phyloP scores from a whole-genome alignment of 179 eudicot genomes.

The Pouteria campechiana region DNA sequence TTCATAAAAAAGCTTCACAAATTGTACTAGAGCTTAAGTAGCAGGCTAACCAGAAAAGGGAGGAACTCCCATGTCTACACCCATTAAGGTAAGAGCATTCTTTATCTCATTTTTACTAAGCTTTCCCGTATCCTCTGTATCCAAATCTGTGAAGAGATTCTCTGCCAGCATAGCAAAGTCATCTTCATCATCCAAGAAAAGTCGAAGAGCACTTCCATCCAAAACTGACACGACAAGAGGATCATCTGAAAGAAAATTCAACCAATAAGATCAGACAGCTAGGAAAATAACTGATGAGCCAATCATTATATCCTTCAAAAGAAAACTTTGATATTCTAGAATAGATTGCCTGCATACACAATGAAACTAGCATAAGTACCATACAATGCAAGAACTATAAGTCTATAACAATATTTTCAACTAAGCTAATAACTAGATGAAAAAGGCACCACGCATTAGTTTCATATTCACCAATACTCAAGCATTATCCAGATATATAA shows the following conservation, averaged over 20 bases:
- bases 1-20: too few relatives aligned
- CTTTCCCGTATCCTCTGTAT: conserved; percentile 55
- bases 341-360: too few relatives aligned
- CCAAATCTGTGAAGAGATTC: conserved; percentile 63
- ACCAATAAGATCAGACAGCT: too few relatives aligned
- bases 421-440: too few relatives aligned
- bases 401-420: too few relatives aligned
- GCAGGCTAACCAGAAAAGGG: conserved; percentile 42
- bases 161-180: conserved; percentile 78
- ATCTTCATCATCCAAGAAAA: conserved; percentile 68
- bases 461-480: too few relatives aligned
- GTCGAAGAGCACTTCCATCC: conserved; percentile 43
- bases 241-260: conserved; percentile 39
- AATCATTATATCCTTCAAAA: background rate
- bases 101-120: conserved; percentile 45
- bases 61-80: conserved; percentile 68
- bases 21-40: too few relatives aligned
- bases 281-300: too few relatives aligned
- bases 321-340: background rate
- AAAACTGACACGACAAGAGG: conserved; percentile 51
- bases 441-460: too few relatives aligned
- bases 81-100: conserved; percentile 51
- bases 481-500: too few relatives aligned
- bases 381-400: too few relatives aligned
- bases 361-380: too few relatives aligned